Conservation (phyloP, 352 stramenopile genomes). For the Globisporangium paroecandrum region DNA sequence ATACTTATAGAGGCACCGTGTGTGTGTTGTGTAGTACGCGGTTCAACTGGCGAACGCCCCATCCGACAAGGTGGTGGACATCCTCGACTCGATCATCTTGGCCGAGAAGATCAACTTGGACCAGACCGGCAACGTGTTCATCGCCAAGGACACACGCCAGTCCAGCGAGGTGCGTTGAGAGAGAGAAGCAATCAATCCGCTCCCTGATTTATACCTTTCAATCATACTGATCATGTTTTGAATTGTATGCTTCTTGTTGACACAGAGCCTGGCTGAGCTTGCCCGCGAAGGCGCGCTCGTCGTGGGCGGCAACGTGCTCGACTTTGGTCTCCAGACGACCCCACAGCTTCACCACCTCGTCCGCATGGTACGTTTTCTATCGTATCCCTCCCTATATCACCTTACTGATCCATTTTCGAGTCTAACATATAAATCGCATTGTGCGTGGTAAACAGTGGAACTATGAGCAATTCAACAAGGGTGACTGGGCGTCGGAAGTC, state of each 20-base stretch:
- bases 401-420: not conserved
- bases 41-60: slow-evolving; percentile 78
- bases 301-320: slow-evolving; percentile 87
- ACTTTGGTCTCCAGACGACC: slow-evolving; percentile 97
- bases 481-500: slow-evolving; percentile 85
- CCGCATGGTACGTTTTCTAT: slow-evolving; percentile 65
- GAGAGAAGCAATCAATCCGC: not conserved
- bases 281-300: slow-evolving; percentile 86
- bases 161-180: slow-evolving; percentile 54
- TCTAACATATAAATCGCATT: not conserved
- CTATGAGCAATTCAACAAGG: slow-evolving; percentile 86
- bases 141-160: slow-evolving; percentile 92
- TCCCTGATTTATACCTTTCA: not conserved
- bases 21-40: slow-evolving; percentile 47
- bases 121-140: slow-evolving; percentile 81
- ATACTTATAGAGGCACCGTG: not conserved
- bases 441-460: slow-evolving; percentile 53
- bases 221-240: not conserved
- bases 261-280: slow-evolving; percentile 76
- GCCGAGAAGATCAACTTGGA: slow-evolving; percentile 82
- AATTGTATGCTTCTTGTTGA: not conserved
- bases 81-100: slow-evolving; percentile 66
- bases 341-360: slow-evolving; percentile 98
- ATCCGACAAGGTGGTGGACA: slow-evolving; percentile 80
- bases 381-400: not conserved